Percentiles rank a stretch among this genome's conserved stretches.
These are phyloP conservation scores for Suillus subluteus DNA, from an alignment of 768 basidiomycete species.

Conservation along the genomic window DNA sequence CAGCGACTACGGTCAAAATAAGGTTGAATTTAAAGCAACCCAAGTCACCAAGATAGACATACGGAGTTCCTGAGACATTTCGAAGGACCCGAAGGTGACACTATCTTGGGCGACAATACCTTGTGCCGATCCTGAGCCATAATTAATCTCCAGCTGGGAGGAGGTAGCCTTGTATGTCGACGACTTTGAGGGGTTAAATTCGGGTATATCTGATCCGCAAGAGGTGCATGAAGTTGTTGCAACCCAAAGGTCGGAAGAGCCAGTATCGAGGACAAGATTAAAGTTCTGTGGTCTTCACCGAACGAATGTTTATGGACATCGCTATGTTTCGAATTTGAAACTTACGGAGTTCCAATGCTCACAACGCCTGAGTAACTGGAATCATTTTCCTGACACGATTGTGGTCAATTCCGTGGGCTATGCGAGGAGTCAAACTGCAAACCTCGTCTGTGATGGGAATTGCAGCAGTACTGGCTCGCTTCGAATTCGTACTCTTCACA, in stretches of 20 bases:
- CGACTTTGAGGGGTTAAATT: conserved; percentile 50
- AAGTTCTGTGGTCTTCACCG: conserved; percentile 62
- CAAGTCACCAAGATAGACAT: conserved; percentile 25
- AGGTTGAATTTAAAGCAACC: neutral
- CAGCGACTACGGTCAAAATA: conserved; percentile 53
- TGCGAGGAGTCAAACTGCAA: conserved; percentile 11
- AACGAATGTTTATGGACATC: neutral
- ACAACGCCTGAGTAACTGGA: conserved; percentile 61
- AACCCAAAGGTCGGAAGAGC: conserved; percentile 91
- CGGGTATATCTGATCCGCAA: conserved; percentile 45
- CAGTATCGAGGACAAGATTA: conserved; percentile 87
- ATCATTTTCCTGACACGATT: conserved; percentile 48
- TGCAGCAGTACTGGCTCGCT: conserved; percentile 38
- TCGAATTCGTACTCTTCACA: conserved; percentile 9
- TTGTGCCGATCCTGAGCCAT: conserved; percentile 71
- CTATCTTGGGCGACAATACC: conserved; percentile 63
- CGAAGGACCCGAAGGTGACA: conserved; percentile 68
- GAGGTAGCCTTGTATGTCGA: conserved; percentile 36
- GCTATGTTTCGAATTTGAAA: conserved; percentile 18
- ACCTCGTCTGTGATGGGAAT: conserved; percentile 58
- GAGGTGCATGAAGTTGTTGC: conserved; percentile 50
- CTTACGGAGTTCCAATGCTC: conserved; percentile 66
- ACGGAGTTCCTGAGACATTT: conserved; percentile 62
- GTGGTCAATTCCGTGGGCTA: neutral
- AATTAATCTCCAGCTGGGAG: conserved; percentile 45